Base-by-base conservation (phyloP, 345 rosid genomes). In the Eucalyptus melliodora region DNA sequence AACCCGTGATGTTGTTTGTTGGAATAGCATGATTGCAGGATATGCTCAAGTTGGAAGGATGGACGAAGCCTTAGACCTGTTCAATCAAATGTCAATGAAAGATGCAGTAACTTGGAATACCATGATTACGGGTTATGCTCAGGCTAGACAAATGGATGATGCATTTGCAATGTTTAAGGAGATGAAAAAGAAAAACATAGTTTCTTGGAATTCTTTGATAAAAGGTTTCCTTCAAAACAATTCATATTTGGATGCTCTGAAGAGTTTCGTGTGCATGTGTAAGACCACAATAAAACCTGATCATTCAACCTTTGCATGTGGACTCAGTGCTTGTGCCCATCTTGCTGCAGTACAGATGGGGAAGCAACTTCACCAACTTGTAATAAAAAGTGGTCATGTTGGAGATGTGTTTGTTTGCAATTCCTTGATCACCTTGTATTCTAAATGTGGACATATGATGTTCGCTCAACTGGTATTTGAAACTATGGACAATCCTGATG, bases 101-200 rank as follows among this genome's bases (percentile, higher is more conserved):
- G 94, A 94, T 89, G 82, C 67, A 9, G 90, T 93, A 17, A 86
- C 95, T 30, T 94, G 95, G 95, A 94, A 92, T 72, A 94, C 94
- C 34, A 91, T 94, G 93, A 90, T 94, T 62, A 65, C 56, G 13
- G 93, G 94, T 16, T 91, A 94, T 90, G 93, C 94, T 89, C 93
- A 91, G 83, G 87, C 53, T 10, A 91, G 93, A 81, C 53, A 89
- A 45, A 87, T 91, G 90, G 90, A 93, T 45, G 51, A 17, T 88
- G 93, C 93, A 34, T 11, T 90, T 45, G 55, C 80, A 88, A 42
- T 91, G 49, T 92, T 93, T 86, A 60, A 88, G 51, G 93, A 89
- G 45, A 93, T 92, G 93, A 86, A 89, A 27, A 83, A 81, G 88
- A 88, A 83, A 86, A 91, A 93, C 67, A 60, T 90, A 44, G 92